Percentiles rank a stretch among this genome's conserved stretches.
Conservation (phyloP, 768 basidiomycete species). For the Tulasnella sp. region DNA sequence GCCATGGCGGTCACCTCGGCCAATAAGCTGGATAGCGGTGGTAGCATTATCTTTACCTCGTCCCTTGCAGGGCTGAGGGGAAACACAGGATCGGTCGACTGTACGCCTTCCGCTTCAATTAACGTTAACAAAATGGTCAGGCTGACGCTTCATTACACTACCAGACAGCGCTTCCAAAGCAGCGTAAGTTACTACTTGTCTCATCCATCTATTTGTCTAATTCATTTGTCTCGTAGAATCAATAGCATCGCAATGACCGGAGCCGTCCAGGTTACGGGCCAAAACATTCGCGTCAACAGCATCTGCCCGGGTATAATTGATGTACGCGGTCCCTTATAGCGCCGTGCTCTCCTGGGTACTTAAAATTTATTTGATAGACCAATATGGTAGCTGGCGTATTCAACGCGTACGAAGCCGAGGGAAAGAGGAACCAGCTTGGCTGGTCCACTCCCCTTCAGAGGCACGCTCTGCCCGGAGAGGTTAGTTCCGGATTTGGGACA, state of each 20-base stretch:
- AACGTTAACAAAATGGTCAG: neutral
- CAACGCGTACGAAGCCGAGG: constrained; percentile 64
- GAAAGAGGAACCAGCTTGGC: constrained; percentile 69
- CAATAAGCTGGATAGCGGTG: constrained; percentile 13
- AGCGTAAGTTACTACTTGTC: constrained; percentile 47
- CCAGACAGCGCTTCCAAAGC: constrained; percentile 88
- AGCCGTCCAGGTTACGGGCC: constrained; percentile 69
- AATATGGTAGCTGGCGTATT: constrained; percentile 81
- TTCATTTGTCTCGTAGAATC: constrained; percentile 44
- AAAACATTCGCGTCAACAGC: constrained; percentile 79
- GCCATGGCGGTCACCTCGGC: constrained; percentile 58
- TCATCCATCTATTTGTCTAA: neutral
- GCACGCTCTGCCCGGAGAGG: constrained; percentile 65
- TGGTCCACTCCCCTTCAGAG: constrained; percentile 77
- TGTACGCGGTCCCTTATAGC: constrained; percentile 22
- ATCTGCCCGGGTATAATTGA: constrained; percentile 91
- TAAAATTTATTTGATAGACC: constrained; percentile 38
- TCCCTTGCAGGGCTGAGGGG: constrained; percentile 67
- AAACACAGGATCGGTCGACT: constrained; percentile 72
- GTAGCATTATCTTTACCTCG: constrained; percentile 20
- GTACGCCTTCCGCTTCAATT: constrained; percentile 38
- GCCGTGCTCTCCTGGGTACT: neutral
- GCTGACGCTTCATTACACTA: constrained; percentile 1
- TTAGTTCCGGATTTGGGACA: neutral
- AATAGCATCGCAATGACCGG: constrained; percentile 81